Percentiles rank a stretch among this genome's conserved stretches.
Conservation (phyloP, 129 eudicot genomes). For the Flaveria brownii region DNA sequence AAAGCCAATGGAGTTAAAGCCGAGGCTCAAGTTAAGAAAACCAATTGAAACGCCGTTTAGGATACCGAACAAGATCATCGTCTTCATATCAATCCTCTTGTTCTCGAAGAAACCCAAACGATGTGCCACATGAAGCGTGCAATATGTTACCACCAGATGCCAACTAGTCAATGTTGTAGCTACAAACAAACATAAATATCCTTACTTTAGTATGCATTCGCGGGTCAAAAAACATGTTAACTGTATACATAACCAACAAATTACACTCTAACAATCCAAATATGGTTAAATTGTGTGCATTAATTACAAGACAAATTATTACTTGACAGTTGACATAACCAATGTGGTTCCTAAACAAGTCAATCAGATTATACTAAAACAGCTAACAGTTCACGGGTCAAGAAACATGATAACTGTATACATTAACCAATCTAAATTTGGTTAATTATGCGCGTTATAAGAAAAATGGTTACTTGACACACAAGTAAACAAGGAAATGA, state of each 20-base stretch:
- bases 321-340: too few species aligned
- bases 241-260: too few species aligned
- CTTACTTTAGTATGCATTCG: not conserved
- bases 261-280: too few species aligned
- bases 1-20: constrained; percentile 95
- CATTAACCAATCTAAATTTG: not conserved
- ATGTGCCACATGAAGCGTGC: constrained; percentile 82
- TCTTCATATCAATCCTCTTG: constrained; percentile 75
- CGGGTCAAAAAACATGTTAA: too few species aligned
- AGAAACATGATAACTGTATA: too few species aligned
- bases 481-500: constrained; percentile 19
- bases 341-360: too few species aligned
- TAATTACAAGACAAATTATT: too few species aligned
- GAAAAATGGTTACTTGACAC: constrained; percentile 27
- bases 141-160: constrained; percentile 95
- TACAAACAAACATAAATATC: constrained; percentile 18
- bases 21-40: constrained; percentile 84
- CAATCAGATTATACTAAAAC: too few species aligned
- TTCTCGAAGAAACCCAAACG: constrained; percentile 77
- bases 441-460: not conserved
- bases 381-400: too few species aligned
- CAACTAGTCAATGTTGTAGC: constrained; percentile 99
- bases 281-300: too few species aligned
- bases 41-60: constrained; percentile 92
- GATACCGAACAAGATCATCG: constrained; percentile 75